Evolutionary conservation across 495 filamentous ascomycete species (phyloP).

Genomic region (Pseudomonodictys pantanalensis): DNA sequence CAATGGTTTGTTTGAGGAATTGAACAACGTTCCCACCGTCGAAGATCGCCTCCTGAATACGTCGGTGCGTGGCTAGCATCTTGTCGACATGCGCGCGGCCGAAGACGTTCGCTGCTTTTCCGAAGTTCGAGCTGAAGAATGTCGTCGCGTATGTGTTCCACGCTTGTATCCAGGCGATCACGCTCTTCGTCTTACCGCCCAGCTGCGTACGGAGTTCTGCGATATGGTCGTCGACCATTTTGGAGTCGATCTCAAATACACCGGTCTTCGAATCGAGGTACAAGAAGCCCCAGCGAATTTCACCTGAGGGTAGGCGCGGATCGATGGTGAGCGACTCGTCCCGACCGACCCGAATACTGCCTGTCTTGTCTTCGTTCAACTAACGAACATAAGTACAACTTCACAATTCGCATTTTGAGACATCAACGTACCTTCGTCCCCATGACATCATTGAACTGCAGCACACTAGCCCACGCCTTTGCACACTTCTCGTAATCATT

Average conservation of each 20-base stretch:
- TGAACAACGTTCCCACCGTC: constrained; percentile 52
- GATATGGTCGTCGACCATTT: constrained; percentile 61
- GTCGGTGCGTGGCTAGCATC: constrained; percentile 57
- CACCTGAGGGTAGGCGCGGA: constrained; percentile 51
- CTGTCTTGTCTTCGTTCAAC: constrained; percentile 60
- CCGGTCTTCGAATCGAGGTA: constrained; percentile 54
- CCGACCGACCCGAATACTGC: constrained; percentile 50
- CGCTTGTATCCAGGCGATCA: constrained; percentile 63
- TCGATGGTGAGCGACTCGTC: constrained; percentile 23
- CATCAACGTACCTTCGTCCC: constrained; percentile 43
- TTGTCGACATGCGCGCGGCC: constrained; percentile 62
- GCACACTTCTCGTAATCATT: constrained; percentile 50
- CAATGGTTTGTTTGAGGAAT: constrained; percentile 55
- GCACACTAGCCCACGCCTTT: constrained; percentile 59
- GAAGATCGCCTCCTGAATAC: constrained; percentile 59
- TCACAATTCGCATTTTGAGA: background rate
- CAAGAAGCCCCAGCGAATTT: constrained; percentile 67
- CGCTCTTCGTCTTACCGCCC: constrained; percentile 49
- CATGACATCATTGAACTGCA: constrained; percentile 52
- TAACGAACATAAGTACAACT: background rate
- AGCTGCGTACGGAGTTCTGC: constrained; percentile 60
- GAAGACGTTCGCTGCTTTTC: constrained; percentile 62
- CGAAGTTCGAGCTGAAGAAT: constrained; percentile 67
- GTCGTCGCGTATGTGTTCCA: constrained; percentile 64
- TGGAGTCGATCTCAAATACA: constrained; percentile 60